Evolutionary conservation across 495 filamentous ascomycete species (phyloP).

Genomic region (Podospora pseudocomata): DNA sequence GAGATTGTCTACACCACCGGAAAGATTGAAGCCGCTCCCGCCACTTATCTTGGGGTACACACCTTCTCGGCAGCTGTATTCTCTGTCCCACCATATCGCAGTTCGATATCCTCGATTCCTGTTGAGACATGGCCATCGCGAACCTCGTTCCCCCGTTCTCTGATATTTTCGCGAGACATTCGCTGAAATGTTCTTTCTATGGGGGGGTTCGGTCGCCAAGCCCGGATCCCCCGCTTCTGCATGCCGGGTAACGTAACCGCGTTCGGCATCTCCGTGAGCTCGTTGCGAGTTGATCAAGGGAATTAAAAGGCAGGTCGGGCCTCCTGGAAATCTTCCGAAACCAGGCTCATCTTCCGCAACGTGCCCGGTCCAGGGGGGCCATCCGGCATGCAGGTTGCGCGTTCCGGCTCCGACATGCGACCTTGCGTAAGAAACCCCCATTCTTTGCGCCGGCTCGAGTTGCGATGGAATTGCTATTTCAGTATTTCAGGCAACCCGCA

Average conservation of each 20-base stretch:
- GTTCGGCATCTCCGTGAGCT: background rate
- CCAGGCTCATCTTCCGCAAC: background rate
- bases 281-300: background rate
- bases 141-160: background rate
- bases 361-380: background rate
- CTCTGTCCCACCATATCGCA: background rate
- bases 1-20: background rate
- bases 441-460: background rate
- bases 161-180: background rate
- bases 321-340: background rate
- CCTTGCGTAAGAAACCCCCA: background rate
- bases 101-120: background rate
- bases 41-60: constrained; percentile 1
- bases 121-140: background rate
- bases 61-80: background rate
- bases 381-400: background rate
- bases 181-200: background rate
- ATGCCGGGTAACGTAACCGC: background rate
- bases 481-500: background rate
- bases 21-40: background rate
- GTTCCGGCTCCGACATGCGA: background rate
- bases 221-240: background rate
- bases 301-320: background rate
- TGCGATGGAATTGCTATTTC: background rate
- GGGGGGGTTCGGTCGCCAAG: background rate